Evolutionary conservation across 306 rosid species (phyloP).

Genomic region (Cucurbita pepo): DNA sequence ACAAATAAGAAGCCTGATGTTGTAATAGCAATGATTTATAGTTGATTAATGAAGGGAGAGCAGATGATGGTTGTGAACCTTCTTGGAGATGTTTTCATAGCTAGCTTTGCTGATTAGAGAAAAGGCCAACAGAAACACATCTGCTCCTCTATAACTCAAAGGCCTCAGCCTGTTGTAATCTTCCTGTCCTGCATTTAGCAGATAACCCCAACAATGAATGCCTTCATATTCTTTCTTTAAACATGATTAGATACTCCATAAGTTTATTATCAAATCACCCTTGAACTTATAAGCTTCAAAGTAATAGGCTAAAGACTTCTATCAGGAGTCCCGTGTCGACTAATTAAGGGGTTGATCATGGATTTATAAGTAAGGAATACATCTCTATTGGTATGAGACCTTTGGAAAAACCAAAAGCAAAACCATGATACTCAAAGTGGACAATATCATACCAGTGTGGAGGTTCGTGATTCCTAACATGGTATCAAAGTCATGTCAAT

Average conservation of each 20-base stretch:
- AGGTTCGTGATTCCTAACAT: no score
- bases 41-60: background rate
- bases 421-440: no score
- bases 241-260: background rate
- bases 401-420: no score
- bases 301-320: no score
- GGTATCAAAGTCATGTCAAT: no score
- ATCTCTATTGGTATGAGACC: no score
- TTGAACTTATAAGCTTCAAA: no score
- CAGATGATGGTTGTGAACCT: constrained; percentile 24
- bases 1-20: background rate
- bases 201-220: background rate
- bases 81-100: constrained; percentile 78
- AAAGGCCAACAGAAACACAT: constrained; percentile 84
- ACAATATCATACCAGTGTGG: no score
- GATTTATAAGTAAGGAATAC: no score
- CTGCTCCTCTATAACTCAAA: constrained; percentile 88
- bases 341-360: no score
- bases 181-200: constrained; percentile 55
- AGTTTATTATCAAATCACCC: background rate
- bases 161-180: constrained; percentile 95
- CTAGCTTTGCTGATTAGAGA: constrained; percentile 93
- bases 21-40: background rate
- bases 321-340: no score
- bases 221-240: background rate